These are phyloP conservation scores for Aphanomyces cochlioides DNA, from an alignment of 352 stramenopile genomes.

Conservation along the genomic window DNA sequence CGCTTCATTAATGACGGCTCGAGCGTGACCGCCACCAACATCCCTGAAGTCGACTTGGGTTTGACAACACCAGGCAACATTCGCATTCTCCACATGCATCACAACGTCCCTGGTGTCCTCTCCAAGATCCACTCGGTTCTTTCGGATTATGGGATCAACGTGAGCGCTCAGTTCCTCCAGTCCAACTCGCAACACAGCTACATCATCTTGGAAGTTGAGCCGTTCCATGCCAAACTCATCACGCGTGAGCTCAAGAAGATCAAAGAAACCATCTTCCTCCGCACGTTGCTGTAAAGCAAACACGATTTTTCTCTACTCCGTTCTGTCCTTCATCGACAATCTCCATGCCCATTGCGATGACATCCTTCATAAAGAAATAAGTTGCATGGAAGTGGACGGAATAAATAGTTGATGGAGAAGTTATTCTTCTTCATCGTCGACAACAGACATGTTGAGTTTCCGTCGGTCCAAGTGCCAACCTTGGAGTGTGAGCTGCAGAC, in stretches of 20 bases:
- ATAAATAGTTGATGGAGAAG: background rate
- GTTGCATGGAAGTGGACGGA: too few relatives aligned
- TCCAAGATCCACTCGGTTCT: constrained; percentile 83
- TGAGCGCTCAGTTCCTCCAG: constrained; percentile 81
- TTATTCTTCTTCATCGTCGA: constrained; percentile 1
- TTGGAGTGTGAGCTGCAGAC: constrained; percentile 40
- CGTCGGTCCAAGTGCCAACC: constrained; percentile 47
- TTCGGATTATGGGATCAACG: constrained; percentile 80
- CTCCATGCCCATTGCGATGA: too few relatives aligned
- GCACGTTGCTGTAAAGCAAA: constrained; percentile 57
- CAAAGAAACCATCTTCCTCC: constrained; percentile 82
- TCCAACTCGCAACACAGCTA: constrained; percentile 77
- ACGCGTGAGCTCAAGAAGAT: constrained; percentile 78
- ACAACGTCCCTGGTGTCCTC: constrained; percentile 79
- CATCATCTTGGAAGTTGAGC: constrained; percentile 76
- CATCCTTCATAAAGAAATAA: too few relatives aligned
- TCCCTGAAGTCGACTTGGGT: constrained; percentile 75
- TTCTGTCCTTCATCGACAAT: background rate
- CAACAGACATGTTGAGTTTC: constrained; percentile 35
- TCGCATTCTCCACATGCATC: constrained; percentile 83
- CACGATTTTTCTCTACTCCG: background rate
- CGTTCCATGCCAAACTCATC: constrained; percentile 77
- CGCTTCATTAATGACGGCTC: constrained; percentile 79
- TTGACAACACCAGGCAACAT: constrained; percentile 70
- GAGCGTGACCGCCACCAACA: constrained; percentile 76